Evolutionary conservation across 352 stramenopile genomes (phyloP).

Genomic region (Globisporangium abappressorium): DNA sequence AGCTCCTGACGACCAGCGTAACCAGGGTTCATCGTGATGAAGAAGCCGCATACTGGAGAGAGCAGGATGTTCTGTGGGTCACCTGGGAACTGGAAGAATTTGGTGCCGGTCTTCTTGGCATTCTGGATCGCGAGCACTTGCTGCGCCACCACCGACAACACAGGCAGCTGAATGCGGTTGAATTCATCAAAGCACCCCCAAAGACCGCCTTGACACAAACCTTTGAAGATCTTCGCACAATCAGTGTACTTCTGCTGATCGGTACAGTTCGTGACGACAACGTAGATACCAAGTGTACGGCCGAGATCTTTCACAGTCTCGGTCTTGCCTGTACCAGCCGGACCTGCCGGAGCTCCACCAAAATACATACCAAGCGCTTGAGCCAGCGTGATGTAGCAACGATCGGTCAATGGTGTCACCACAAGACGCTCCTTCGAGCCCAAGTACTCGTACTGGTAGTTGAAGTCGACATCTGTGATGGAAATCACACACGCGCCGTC

Average conservation of each 20-base stretch:
- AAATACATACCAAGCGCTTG: conserved; percentile 99
- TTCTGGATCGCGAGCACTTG: conserved; percentile 98
- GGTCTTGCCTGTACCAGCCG: conserved; percentile 95
- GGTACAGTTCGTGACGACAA: conserved; percentile 97
- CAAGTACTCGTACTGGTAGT: conserved; percentile 98
- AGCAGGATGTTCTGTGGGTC: conserved; percentile 97
- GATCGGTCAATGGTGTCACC: conserved; percentile 96
- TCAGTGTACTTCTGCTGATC: conserved; percentile 98
- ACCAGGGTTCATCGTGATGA: conserved; percentile 99
- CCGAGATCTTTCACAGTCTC: conserved; percentile 97
- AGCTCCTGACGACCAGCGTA: conserved; percentile 98
- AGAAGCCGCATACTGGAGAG: conserved; percentile 95
- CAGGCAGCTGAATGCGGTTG: conserved; percentile 96
- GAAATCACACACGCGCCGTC: conserved; percentile 96
- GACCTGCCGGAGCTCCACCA: conserved; percentile 92
- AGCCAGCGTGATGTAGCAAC: conserved; percentile 97
- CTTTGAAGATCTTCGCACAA: conserved; percentile 98
- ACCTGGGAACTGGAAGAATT: conserved; percentile 97
- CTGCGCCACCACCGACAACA: conserved; percentile 96
- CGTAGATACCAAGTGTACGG: conserved; percentile 94
- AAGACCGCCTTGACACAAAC: conserved; percentile 94
- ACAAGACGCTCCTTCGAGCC: conserved; percentile 97
- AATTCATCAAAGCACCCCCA: conserved; percentile 99
- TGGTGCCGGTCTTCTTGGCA: conserved; percentile 94
- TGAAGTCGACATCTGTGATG: conserved; percentile 98